phyloP scores from a whole-genome alignment of 2,329 filamentous ascomycete genomes.

The Claviceps maximensis region DNA sequence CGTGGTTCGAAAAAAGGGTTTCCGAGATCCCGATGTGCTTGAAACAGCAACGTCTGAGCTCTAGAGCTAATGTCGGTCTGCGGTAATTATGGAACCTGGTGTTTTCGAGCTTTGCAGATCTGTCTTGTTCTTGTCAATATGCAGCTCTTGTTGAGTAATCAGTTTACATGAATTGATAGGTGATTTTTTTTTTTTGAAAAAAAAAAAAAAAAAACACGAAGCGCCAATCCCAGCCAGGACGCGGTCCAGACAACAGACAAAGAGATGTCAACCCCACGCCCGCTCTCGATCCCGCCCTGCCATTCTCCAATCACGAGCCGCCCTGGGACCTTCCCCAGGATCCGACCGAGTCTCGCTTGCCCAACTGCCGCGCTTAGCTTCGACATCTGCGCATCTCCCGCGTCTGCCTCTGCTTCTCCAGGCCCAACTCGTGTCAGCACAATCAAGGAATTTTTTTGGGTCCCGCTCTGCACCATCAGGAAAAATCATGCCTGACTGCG shows the following conservation, averaged over 20 bases:
- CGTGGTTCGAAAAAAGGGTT: no score
- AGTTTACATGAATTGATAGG: no score
- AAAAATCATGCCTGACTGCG: conserved; percentile 2
- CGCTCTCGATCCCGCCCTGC: neutral
- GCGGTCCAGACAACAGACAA: neutral
- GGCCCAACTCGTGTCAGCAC: neutral
- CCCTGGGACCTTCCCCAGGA: neutral
- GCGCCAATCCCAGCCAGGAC: no score
- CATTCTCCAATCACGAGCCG: conserved; percentile 6
- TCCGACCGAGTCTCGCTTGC: neutral
- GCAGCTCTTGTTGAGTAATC: no score
- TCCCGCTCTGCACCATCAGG: neutral
- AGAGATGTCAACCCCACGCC: neutral
- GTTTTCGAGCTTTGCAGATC: no score
- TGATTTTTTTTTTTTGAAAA: no score
- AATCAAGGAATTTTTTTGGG: neutral
- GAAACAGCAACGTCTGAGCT: no score
- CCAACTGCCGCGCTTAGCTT: conserved; percentile 2
- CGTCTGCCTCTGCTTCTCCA: neutral
- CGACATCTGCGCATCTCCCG: neutral
- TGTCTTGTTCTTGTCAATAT: no score
- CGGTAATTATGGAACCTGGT: no score
- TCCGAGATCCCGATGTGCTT: no score
- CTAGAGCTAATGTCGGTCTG: no score
- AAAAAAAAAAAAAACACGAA: no score